These are phyloP conservation scores for Geotrichum ghanense DNA, from an alignment of 805 yeast species.

Conservation along the genomic window DNA sequence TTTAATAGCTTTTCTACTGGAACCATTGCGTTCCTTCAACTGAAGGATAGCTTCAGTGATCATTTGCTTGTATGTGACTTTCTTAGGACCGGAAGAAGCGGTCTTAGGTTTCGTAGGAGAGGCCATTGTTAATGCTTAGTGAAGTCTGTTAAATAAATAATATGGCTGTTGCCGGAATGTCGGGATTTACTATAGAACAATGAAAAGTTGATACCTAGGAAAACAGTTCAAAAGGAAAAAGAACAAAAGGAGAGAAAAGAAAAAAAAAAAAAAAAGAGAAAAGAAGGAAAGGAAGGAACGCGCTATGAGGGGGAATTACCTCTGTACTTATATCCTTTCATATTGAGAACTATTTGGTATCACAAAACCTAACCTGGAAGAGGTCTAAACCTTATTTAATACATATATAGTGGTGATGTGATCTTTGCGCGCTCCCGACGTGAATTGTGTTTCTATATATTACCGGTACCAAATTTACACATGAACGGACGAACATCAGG, in stretches of 20 bases:
- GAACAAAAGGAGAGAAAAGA: not conserved
- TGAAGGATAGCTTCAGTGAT: constrained; percentile 56
- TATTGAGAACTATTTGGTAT: not conserved
- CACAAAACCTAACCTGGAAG: not conserved
- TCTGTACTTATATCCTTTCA: not conserved
- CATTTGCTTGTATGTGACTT: constrained; percentile 34
- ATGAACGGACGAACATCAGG: not conserved
- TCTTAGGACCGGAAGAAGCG: constrained; percentile 13
- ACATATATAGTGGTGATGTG: no score
- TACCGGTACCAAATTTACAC: not conserved
- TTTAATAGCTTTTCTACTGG: constrained; percentile 76
- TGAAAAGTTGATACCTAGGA: not conserved
- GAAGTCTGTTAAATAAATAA: not conserved
- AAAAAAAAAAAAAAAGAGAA: not conserved
- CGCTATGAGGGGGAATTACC: not conserved
- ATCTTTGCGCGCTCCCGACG: no score
- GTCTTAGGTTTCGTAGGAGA: constrained; percentile 11
- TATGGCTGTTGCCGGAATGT: no score
- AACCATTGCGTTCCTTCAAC: constrained; percentile 69
- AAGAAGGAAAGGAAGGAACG: not conserved
- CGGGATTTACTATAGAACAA: not conserved
- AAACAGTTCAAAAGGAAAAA: not conserved
- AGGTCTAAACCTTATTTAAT: no score
- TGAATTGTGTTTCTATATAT: no score
- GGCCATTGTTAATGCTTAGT: constrained; percentile 5